A percentile compares a stretch with the other conserved stretches of the same genome.
Evolutionary conservation across 768 basidiomycete species (phyloP).

Genomic region (Trametes villosa): DNA sequence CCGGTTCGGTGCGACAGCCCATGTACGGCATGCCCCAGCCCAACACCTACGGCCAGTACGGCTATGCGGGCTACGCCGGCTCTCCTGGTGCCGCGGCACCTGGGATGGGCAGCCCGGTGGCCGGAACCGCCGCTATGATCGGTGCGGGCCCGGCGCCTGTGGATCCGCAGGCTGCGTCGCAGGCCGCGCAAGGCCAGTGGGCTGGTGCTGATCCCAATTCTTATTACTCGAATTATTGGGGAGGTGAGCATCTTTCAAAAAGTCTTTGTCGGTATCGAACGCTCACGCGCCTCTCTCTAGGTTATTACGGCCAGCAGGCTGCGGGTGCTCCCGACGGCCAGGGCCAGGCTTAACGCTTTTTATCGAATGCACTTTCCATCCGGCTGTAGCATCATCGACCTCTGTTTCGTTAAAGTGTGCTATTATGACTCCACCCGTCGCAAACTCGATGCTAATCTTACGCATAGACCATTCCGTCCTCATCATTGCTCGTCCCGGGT

Average conservation of each 20-base stretch:
- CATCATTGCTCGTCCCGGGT: constrained; percentile 5
- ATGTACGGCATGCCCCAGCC: constrained; percentile 93
- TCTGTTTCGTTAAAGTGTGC: constrained; percentile 29
- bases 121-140: constrained; percentile 56
- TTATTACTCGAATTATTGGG: constrained; percentile 86
- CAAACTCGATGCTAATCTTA: constrained; percentile 9
- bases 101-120: constrained; percentile 60
- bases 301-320: constrained; percentile 81
- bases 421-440: constrained; percentile 11
- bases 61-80: constrained; percentile 71
- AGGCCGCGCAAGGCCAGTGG: constrained; percentile 78
- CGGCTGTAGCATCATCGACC: constrained; percentile 24
- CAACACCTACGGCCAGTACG: constrained; percentile 76
- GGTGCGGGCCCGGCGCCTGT: constrained; percentile 55
- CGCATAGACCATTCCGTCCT: constrained; percentile 11
- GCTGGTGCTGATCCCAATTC: constrained; percentile 69
- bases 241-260: constrained; percentile 54
- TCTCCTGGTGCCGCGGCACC: constrained; percentile 49
- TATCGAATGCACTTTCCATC: constrained; percentile 15
- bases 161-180: constrained; percentile 52
- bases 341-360: constrained; percentile 27
- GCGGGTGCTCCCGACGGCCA: constrained; percentile 58
- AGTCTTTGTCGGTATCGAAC: neutral
- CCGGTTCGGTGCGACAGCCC: constrained; percentile 50
- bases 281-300: constrained; percentile 40